These are phyloP conservation scores for Neophaeococcomyces aloes DNA, from an alignment of 2,329 filamentous ascomycete species.

Conservation along the genomic window DNA sequence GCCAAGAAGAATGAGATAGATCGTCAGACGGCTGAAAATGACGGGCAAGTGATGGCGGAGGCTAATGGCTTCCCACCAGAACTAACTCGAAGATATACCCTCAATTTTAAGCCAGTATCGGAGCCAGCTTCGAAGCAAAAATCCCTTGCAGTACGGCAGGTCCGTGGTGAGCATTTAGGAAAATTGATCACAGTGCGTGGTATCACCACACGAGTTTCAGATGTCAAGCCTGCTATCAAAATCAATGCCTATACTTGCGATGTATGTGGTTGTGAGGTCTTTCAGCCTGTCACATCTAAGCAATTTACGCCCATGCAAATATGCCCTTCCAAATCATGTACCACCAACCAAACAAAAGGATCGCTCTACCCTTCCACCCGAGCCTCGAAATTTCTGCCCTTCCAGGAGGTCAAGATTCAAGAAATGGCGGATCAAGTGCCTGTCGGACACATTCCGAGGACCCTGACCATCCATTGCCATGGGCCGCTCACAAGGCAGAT, in stretches of 20 bases:
- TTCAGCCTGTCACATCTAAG: conserved; percentile 86
- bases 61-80: conserved; percentile 81
- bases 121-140: conserved; percentile 55
- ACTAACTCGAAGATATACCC: conserved; percentile 82
- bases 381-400: conserved; percentile 91
- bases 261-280: conserved; percentile 90
- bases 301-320: conserved; percentile 78
- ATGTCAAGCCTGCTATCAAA: conserved; percentile 94
- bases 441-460: conserved; percentile 90
- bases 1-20: conserved; percentile 75
- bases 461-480: conserved; percentile 79
- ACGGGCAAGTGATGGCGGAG: conserved; percentile 52
- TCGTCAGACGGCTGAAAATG: conserved; percentile 53
- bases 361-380: conserved; percentile 90
- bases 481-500: conserved; percentile 76
- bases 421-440: conserved; percentile 99
- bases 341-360: conserved; percentile 80
- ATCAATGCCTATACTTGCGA: conserved; percentile 98
- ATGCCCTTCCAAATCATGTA: conserved; percentile 85
- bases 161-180: conserved; percentile 85
- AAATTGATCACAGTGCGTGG: conserved; percentile 88
- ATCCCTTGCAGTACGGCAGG: conserved; percentile 79
- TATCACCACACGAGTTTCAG: conserved; percentile 88
- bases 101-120: conserved; percentile 91
- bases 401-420: conserved; percentile 97